phyloP scores from a whole-genome alignment of 2,329 filamentous ascomycete genomes.

The Colletotrichum plurivorum region DNA sequence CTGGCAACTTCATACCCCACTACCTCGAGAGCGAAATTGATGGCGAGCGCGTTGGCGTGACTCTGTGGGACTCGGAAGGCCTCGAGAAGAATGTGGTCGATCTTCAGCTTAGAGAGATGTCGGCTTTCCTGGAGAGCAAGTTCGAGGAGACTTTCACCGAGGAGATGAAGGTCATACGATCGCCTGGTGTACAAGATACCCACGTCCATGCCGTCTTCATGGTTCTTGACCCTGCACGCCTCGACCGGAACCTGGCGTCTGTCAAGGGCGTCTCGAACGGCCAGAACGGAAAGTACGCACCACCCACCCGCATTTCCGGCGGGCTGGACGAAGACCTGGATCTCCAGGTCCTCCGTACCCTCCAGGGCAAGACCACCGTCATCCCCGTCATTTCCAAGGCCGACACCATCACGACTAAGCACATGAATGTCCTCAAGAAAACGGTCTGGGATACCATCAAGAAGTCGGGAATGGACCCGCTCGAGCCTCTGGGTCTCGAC shows the following conservation, averaged over 20 bases:
- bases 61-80: slow-evolving; percentile 96
- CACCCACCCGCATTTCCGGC: slow-evolving; percentile 66
- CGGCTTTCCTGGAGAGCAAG: slow-evolving; percentile 94
- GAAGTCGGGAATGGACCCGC: slow-evolving; percentile 86
- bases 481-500: slow-evolving; percentile 88
- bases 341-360: slow-evolving; percentile 86
- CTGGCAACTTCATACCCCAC: slow-evolving; percentile 85
- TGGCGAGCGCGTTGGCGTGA: slow-evolving; percentile 90
- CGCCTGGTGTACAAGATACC: slow-evolving; percentile 92
- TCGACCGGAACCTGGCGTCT: slow-evolving; percentile 85
- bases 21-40: slow-evolving; percentile 97
- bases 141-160: slow-evolving; percentile 98
- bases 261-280: slow-evolving; percentile 70
- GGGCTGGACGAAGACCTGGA: slow-evolving; percentile 91
- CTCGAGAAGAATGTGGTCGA: slow-evolving; percentile 96
- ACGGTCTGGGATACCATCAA: slow-evolving; percentile 91
- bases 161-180: slow-evolving; percentile 96
- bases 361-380: slow-evolving; percentile 94
- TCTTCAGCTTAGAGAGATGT: slow-evolving; percentile 92
- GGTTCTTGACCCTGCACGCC: slow-evolving; percentile 86
- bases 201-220: slow-evolving; percentile 98
- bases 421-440: slow-evolving; percentile 94
- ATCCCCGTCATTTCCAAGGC: slow-evolving; percentile 97
- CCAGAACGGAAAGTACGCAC: slow-evolving; percentile 63
- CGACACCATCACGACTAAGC: slow-evolving; percentile 93